Evolutionary conservation across 108 stramenopile genomes (phyloP).

Genomic region (Stephanodiscus triporus): DNA sequence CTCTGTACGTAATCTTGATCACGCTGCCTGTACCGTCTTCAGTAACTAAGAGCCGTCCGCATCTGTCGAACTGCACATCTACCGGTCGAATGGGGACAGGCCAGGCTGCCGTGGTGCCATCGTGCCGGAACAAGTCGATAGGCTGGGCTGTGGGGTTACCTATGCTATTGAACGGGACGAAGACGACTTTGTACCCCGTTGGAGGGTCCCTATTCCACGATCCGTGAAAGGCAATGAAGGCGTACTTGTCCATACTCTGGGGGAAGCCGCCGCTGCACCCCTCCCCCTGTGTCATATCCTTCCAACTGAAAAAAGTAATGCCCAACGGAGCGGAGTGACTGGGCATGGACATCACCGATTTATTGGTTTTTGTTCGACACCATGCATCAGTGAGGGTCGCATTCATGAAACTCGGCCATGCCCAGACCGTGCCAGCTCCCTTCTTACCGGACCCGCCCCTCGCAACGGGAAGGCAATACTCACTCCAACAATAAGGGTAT

Average conservation of each 20-base stretch:
- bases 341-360: slow-evolving; percentile 64
- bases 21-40: slow-evolving; percentile 63
- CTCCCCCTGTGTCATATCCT: slow-evolving; percentile 17
- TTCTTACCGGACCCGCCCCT: slow-evolving; percentile 48
- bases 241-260: slow-evolving; percentile 62
- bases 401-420: slow-evolving; percentile 63
- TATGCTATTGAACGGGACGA: slow-evolving; percentile 58
- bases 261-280: slow-evolving; percentile 58
- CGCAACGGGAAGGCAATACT: slow-evolving; percentile 52
- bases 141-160: slow-evolving; percentile 52
- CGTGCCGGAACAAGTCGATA: slow-evolving; percentile 66
- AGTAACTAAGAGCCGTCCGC: slow-evolving; percentile 70
- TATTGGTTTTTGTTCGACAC: slow-evolving; percentile 57
- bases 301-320: slow-evolving; percentile 73
- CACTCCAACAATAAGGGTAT: slow-evolving; percentile 81
- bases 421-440: slow-evolving; percentile 67
- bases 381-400: slow-evolving; percentile 62
- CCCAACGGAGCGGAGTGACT: slow-evolving; percentile 80
- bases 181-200: slow-evolving; percentile 80
- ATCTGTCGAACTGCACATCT: slow-evolving; percentile 74
- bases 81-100: slow-evolving; percentile 65
- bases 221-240: slow-evolving; percentile 79
- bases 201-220: slow-evolving; percentile 78
- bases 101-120: slow-evolving; percentile 59
- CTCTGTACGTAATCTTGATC: slow-evolving; percentile 36